Conservation (phyloP, 2,329 filamentous ascomycete genomes). For the Trichoderma sp. region DNA sequence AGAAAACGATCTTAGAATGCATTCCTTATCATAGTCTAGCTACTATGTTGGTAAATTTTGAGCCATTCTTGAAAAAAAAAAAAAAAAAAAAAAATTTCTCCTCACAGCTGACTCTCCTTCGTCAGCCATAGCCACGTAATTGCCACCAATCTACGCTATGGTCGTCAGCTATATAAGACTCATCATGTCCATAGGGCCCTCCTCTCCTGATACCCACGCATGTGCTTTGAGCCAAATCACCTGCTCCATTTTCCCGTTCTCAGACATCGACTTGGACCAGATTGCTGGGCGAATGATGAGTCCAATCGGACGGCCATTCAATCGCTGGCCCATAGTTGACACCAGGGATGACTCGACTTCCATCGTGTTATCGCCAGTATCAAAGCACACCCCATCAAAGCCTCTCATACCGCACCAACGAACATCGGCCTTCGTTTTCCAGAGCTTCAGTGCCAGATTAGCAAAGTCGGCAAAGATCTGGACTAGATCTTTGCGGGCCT, state of each 20-base stretch:
- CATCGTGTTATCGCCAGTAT: background rate
- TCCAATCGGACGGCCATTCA: background rate
- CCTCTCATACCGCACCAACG: background rate
- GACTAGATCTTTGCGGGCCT: background rate
- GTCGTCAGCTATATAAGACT: background rate
- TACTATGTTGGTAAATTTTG: too few relatives aligned
- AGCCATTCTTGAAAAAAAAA: too few relatives aligned
- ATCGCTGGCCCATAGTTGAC: background rate
- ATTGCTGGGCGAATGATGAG: background rate
- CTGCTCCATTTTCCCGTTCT: background rate
- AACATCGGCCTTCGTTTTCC: background rate
- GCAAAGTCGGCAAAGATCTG: background rate
- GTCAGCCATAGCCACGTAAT: too few relatives aligned
- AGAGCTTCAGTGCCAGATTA: background rate
- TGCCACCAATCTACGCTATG: too few relatives aligned
- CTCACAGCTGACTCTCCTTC: too few relatives aligned
- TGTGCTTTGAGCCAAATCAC: constrained; percentile 4
- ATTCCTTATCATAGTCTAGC: too few relatives aligned
- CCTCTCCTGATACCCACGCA: background rate
- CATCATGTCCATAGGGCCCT: background rate
- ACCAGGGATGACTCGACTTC: background rate
- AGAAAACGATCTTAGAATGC: too few relatives aligned
- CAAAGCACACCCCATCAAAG: background rate
- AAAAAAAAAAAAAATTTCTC: too few relatives aligned
- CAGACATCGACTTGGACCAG: background rate